Conservation (phyloP, 2,329 filamentous ascomycete species). For the Hypoxylon sp. region DNA sequence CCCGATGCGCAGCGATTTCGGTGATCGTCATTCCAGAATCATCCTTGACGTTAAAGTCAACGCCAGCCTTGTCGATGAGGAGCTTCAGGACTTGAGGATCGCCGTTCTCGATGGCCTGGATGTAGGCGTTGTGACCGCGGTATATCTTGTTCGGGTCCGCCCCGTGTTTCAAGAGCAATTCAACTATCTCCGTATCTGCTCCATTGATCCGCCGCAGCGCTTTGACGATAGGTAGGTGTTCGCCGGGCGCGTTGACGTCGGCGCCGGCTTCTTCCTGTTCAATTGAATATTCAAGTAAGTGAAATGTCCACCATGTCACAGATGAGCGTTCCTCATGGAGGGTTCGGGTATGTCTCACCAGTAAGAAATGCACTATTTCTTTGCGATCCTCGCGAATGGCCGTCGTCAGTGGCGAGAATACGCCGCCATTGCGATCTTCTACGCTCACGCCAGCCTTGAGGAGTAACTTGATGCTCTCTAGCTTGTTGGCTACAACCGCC, state of each 20-base stretch:
- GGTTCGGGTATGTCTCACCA: conserved; percentile 50
- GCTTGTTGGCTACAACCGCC: conserved; percentile 74
- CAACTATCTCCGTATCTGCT: conserved; percentile 70
- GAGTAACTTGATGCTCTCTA: conserved; percentile 75
- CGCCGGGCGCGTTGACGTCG: conserved; percentile 75
- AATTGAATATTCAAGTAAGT: background rate
- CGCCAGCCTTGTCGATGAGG: conserved; percentile 62
- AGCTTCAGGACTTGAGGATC: conserved; percentile 66
- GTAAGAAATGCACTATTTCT: conserved; percentile 71
- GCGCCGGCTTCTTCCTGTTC: conserved; percentile 66
- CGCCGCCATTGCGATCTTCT: conserved; percentile 78
- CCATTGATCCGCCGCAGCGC: conserved; percentile 70
- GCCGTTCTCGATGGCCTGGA: conserved; percentile 75
- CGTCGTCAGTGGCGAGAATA: conserved; percentile 77
- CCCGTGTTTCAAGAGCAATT: conserved; percentile 71
- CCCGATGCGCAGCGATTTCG: conserved; percentile 69
- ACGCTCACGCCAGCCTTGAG: conserved; percentile 74
- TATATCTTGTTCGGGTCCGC: conserved; percentile 77
- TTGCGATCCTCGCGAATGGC: conserved; percentile 73
- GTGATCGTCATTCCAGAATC: conserved; percentile 66
- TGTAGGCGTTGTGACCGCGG: conserved; percentile 73
- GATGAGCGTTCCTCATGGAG: background rate
- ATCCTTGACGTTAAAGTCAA: conserved; percentile 65
- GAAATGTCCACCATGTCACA: background rate
- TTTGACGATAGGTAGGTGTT: conserved; percentile 79